Evolutionary conservation across 2,329 filamentous ascomycete genomes (phyloP).

Genomic region (Aaosphaeria arxii): DNA sequence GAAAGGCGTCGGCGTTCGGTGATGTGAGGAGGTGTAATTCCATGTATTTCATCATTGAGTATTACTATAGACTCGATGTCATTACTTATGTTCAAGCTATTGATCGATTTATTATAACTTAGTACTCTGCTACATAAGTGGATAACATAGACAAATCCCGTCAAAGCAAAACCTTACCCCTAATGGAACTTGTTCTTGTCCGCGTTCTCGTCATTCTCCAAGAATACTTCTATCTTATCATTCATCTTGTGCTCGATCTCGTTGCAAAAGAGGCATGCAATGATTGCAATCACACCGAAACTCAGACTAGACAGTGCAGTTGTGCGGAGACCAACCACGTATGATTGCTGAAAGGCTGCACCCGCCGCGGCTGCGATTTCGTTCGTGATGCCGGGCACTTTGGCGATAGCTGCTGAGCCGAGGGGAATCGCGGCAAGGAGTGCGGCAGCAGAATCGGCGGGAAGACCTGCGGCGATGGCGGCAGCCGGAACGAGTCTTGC

Average conservation of each 20-base stretch:
- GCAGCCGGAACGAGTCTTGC: slow-evolving; percentile 12
- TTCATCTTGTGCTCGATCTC: slow-evolving; percentile 21
- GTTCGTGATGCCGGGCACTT: slow-evolving; percentile 13
- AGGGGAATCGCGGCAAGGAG: slow-evolving; percentile 13
- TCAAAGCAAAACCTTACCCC: neutral
- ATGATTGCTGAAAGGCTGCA: slow-evolving; percentile 14
- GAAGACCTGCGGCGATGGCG: slow-evolving; percentile 13
- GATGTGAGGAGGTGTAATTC: no score
- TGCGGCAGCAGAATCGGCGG: slow-evolving; percentile 6
- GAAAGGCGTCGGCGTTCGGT: no score
- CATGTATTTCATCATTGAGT: no score
- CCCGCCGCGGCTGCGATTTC: slow-evolving; percentile 15
- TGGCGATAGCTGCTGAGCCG: slow-evolving; percentile 9
- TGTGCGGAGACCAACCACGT: slow-evolving; percentile 12
- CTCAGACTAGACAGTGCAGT: slow-evolving; percentile 14
- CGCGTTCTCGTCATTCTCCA: slow-evolving; percentile 20
- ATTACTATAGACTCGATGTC: no score
- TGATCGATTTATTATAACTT: no score
- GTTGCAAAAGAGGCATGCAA: slow-evolving; percentile 15
- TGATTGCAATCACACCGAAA: slow-evolving; percentile 14
- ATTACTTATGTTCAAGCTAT: no score
- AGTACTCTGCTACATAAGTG: no score
- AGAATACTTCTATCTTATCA: slow-evolving; percentile 20
- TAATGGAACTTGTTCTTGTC: slow-evolving; percentile 16
- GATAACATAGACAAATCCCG: no score